Conservation (phyloP, 345 rosid genomes). For the Bruguiera sexangula region DNA sequence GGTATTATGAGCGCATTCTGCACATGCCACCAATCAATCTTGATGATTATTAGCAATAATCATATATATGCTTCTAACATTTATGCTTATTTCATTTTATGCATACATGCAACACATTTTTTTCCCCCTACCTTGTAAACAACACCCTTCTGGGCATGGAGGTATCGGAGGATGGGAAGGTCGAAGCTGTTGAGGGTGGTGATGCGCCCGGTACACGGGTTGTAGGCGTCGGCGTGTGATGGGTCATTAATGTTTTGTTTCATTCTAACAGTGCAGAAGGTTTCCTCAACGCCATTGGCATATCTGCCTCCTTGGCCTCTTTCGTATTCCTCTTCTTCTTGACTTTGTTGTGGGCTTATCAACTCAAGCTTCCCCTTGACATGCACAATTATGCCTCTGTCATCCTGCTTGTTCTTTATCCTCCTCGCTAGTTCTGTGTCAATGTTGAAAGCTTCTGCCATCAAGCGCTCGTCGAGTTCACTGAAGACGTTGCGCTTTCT, state of each 20-base stretch:
- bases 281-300: not conserved
- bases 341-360: not conserved
- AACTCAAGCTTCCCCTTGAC: not conserved
- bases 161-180: not conserved
- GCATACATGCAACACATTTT: too few species aligned
- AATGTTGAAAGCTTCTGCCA: not conserved
- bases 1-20: constrained; percentile 36
- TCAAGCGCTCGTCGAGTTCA: not conserved
- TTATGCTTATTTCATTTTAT: too few species aligned
- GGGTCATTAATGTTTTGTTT: not conserved
- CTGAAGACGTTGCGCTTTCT: not conserved
- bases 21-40: too few species aligned
- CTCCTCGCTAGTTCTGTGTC: not conserved
- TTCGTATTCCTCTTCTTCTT: not conserved
- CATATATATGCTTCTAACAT: too few species aligned
- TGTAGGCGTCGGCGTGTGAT: not conserved
- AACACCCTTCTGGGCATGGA: not conserved
- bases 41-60: not conserved
- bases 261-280: not conserved
- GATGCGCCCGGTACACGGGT: not conserved
- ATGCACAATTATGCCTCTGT: not conserved
- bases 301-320: not conserved
- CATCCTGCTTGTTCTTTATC: not conserved
- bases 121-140: not conserved
- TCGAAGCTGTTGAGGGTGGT: not conserved